A percentile compares a stretch with the other conserved stretches of the same genome.
Conservation (phyloP, 1,284 basidiomycete genomes). For the Tilletia indica region DNA sequence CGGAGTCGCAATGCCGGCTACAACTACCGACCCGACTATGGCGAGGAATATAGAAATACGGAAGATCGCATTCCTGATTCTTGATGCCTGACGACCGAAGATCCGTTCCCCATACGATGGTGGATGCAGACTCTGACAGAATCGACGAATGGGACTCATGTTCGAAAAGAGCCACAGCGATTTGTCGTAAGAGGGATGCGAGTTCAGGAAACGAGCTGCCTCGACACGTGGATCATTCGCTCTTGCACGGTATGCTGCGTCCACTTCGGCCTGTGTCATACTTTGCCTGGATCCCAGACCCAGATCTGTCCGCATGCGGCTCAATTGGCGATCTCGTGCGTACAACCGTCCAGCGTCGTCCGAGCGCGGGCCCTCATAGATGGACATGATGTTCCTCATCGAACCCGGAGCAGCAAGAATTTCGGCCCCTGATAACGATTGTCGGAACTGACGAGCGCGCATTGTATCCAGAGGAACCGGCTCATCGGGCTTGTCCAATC, state of each 20-base stretch:
- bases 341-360: slow-evolving; percentile 52
- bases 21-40: slow-evolving; percentile 79
- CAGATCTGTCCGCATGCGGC: slow-evolving; percentile 49
- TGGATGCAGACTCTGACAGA: slow-evolving; percentile 80
- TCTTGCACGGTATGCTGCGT: slow-evolving; percentile 50
- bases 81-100: slow-evolving; percentile 49
- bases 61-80: slow-evolving; percentile 69
- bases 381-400: slow-evolving; percentile 16
- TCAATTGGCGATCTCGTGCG: slow-evolving; percentile 69
- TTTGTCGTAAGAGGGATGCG: slow-evolving; percentile 86
- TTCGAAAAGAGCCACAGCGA: slow-evolving; percentile 88
- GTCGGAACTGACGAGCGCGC: slow-evolving; percentile 36
- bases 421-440: slow-evolving; percentile 37
- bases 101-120: slow-evolving; percentile 80
- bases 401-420: slow-evolving; percentile 23
- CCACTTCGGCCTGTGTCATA: slow-evolving; percentile 28
- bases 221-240: slow-evolving; percentile 72
- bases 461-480: slow-evolving; percentile 65
- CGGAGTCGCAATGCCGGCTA: slow-evolving; percentile 82
- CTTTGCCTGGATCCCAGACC: slow-evolving; percentile 34
- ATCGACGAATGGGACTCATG: slow-evolving; percentile 69
- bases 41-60: slow-evolving; percentile 73
- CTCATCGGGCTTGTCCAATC: slow-evolving; percentile 63
- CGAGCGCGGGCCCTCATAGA: not conserved
- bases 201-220: slow-evolving; percentile 81